Conservation (phyloP, 164 flowering plant species). For the Sextonia rubra region DNA sequence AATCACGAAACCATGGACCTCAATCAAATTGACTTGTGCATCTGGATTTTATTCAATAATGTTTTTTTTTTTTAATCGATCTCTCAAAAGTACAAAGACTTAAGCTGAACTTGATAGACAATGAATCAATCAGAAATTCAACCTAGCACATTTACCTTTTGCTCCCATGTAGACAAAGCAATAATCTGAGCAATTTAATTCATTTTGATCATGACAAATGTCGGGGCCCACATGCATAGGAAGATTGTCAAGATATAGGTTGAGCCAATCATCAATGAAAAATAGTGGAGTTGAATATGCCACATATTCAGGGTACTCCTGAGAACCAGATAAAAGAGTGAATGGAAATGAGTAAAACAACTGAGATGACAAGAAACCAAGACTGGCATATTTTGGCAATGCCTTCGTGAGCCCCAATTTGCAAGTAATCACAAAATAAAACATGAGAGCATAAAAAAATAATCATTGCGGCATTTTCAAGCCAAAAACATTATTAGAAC, state of each 20-base stretch:
- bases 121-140: background rate
- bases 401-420: too few species aligned
- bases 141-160: slow-evolving; percentile 56
- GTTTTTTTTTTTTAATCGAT: too few species aligned
- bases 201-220: slow-evolving; percentile 38
- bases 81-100: background rate
- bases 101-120: background rate
- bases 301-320: slow-evolving; percentile 86
- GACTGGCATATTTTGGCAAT: too few species aligned
- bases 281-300: slow-evolving; percentile 73
- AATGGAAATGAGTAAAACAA: slow-evolving; percentile 11
- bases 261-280: slow-evolving; percentile 93
- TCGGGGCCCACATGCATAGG: slow-evolving; percentile 65
- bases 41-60: background rate
- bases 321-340: slow-evolving; percentile 25
- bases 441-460: too few species aligned
- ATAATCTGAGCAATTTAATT: slow-evolving; percentile 87
- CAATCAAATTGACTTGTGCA: background rate
- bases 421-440: too few species aligned
- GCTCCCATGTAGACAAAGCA: slow-evolving; percentile 98
- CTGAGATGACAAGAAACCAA: slow-evolving; percentile 2
- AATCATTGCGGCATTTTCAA: too few species aligned
- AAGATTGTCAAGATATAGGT: slow-evolving; percentile 78
- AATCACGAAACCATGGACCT: background rate
- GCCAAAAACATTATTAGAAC: too few species aligned